phyloP scores from a whole-genome alignment of 23 red algal genomes.

The Rhodosorus marinus region DNA sequence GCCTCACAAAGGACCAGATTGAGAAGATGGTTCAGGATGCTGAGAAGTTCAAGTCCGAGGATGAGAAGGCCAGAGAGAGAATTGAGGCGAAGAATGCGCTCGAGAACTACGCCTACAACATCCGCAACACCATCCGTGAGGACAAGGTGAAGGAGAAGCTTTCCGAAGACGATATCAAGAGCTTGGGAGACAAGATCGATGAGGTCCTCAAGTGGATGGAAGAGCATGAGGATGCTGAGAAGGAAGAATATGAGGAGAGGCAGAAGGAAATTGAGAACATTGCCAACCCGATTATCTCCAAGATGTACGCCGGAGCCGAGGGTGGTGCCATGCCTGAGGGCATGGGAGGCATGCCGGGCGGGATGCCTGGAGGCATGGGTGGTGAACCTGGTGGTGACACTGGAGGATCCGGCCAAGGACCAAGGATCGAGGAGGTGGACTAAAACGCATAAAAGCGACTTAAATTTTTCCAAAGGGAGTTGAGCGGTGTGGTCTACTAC shows the following conservation, averaged over 20 bases:
- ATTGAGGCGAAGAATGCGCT: constrained; percentile 79
- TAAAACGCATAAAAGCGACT: too few relatives aligned
- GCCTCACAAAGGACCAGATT: constrained; percentile 79
- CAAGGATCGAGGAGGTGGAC: too few relatives aligned
- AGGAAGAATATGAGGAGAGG: constrained; percentile 81
- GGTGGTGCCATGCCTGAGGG: constrained; percentile 44
- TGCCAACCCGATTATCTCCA: constrained; percentile 83
- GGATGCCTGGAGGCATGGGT: constrained; percentile 2
- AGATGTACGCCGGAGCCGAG: constrained; percentile 76
- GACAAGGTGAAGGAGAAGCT: constrained; percentile 78
- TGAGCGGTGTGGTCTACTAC: too few relatives aligned
- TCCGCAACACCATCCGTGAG: constrained; percentile 66
- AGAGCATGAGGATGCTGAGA: constrained; percentile 61
- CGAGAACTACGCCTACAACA: constrained; percentile 84
- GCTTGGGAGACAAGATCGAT: constrained; percentile 58
- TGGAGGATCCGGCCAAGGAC: too few relatives aligned
- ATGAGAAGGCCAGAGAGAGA: constrained; percentile 50
- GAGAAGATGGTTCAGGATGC: constrained; percentile 99
- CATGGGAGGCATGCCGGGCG: constrained; percentile 39
- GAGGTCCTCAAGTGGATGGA: constrained; percentile 92
- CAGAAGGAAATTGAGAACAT: constrained; percentile 89
- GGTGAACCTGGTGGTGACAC: too few relatives aligned
- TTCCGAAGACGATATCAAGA: constrained; percentile 58
- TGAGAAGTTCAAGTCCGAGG: constrained; percentile 92
- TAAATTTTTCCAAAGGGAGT: too few relatives aligned